phyloP scores from a whole-genome alignment of 164 flowering plant genomes.

The Liriodendron chinense region DNA sequence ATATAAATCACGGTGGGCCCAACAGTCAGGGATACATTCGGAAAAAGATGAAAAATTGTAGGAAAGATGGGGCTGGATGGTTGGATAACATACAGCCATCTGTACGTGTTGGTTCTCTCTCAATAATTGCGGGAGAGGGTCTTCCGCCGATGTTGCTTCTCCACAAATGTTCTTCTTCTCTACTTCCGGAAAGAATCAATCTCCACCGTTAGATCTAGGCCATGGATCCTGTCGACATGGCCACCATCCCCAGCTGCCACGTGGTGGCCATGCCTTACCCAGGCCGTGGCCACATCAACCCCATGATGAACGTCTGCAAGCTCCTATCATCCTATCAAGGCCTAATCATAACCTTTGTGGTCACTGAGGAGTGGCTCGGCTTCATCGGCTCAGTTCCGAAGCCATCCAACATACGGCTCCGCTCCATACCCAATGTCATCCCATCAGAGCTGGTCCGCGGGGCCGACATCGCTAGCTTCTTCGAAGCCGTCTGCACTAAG shows the following conservation, averaged over 20 bases:
- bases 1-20: no score
- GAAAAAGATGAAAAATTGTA: no score
- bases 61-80: no score
- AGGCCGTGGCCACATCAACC: conserved; percentile 64
- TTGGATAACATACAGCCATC: no score
- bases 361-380: conserved; percentile 80
- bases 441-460: conserved; percentile 68
- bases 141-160: no score
- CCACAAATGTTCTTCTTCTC: no score
- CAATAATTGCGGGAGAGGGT: no score
- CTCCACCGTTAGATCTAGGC: not conserved
- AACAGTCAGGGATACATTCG: no score
- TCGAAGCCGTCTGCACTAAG: conserved; percentile 46
- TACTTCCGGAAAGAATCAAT: no score
- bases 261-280: conserved; percentile 53
- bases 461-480: conserved; percentile 38
- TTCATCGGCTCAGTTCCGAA: conserved; percentile 27
- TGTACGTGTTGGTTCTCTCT: no score
- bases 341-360: conserved; percentile 48
- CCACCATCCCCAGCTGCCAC: conserved; percentile 16
- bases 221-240: not conserved
- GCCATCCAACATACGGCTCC: conserved; percentile 40
- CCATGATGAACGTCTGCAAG: conserved; percentile 60
- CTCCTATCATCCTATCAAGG: conserved; percentile 16
- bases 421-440: conserved; percentile 68